phyloP scores from a whole-genome alignment of 1,284 basidiomycete species.

The Coriolopsis trogii region DNA sequence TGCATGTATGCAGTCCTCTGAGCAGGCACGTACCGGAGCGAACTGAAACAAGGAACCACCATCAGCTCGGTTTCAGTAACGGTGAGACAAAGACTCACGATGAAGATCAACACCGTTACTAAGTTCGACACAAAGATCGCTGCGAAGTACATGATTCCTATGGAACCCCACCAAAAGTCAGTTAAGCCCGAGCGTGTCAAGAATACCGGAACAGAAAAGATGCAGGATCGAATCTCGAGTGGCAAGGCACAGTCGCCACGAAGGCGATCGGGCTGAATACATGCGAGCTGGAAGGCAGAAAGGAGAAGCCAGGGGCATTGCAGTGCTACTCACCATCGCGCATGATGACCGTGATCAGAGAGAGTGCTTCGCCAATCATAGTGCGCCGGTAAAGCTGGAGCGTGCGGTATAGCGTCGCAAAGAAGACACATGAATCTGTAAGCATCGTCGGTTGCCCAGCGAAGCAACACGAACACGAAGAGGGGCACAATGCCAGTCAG shows the following conservation, averaged over 20 bases:
- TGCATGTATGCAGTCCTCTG: not conserved
- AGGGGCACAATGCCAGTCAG: not conserved
- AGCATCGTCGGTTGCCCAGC: not conserved
- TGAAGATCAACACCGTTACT: slow-evolving; percentile 29
- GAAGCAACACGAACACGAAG: not conserved
- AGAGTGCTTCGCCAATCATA: slow-evolving; percentile 22
- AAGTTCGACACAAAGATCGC: slow-evolving; percentile 31
- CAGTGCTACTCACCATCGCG: slow-evolving; percentile 24
- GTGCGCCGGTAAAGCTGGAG: slow-evolving; percentile 25
- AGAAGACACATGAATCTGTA: slow-evolving; percentile 28
- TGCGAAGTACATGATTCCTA: slow-evolving; percentile 33
- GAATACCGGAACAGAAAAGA: too few species aligned
- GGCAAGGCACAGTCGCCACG: too few species aligned
- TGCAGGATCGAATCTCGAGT: too few species aligned
- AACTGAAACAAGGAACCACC: slow-evolving; percentile 7
- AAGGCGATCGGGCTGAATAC: too few species aligned
- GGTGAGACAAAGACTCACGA: slow-evolving; percentile 20
- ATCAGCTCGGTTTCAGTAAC: not conserved
- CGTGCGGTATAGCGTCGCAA: slow-evolving; percentile 29
- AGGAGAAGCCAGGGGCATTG: not conserved
- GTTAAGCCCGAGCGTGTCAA: too few species aligned
- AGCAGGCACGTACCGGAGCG: slow-evolving; percentile 21
- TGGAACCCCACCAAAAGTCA: not conserved
- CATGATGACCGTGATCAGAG: slow-evolving; percentile 30
- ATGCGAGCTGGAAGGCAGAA: not conserved